Evolutionary conservation across 1,284 basidiomycete genomes (phyloP).

Genomic region (Cerioporus squamosus): DNA sequence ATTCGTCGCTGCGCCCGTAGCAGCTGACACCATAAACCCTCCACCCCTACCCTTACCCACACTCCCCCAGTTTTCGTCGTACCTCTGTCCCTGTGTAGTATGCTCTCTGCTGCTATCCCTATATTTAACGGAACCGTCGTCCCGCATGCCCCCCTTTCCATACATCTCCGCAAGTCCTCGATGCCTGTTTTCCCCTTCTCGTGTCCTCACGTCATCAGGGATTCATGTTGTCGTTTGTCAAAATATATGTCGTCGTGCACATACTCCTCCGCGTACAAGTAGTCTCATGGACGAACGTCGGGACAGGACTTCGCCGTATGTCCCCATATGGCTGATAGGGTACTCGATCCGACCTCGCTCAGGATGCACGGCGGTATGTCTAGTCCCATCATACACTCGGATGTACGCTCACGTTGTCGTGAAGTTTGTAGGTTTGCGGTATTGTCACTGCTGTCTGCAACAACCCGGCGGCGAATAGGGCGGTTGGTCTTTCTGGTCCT

Average conservation of each 20-base stretch:
- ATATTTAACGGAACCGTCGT: slow-evolving; percentile 20
- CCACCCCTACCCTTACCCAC: background rate
- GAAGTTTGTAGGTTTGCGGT: no score
- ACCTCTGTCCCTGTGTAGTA: slow-evolving; percentile 13
- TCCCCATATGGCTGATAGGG: no score
- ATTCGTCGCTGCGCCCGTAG: background rate
- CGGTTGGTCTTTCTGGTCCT: no score
- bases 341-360: no score
- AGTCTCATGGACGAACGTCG: no score
- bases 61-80: slow-evolving; percentile 1
- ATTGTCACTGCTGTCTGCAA: no score
- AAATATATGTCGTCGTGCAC: slow-evolving; percentile 1
- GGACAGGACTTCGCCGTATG: no score
- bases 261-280: background rate
- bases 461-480: no score
- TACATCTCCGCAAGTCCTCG: background rate
- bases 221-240: slow-evolving; percentile 2
- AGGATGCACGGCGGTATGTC: no score
- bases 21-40: background rate
- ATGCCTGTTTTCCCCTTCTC: slow-evolving; percentile 2
- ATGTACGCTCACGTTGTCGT: no score
- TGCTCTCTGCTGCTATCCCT: slow-evolving; percentile 25
- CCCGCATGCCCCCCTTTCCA: background rate
- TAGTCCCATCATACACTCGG: no score
- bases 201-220: slow-evolving; percentile 3